A percentile compares a stretch with the other conserved stretches of the same genome.
Conservation (phyloP, 495 filamentous ascomycete species). For the Neurospora cerealis region DNA sequence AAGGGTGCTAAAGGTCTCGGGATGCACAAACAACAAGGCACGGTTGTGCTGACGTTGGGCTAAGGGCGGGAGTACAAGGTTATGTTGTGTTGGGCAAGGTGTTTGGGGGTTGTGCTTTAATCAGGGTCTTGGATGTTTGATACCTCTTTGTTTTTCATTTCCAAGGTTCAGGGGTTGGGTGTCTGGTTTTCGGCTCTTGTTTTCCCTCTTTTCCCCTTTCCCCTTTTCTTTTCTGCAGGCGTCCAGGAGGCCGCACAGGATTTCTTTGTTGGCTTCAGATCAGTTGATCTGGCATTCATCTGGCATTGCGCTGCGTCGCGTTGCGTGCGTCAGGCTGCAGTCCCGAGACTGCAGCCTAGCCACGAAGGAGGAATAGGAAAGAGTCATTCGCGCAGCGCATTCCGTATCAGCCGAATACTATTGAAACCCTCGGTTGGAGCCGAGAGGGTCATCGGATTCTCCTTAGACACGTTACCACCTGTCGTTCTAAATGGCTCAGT, state of each 20-base stretch:
- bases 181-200: not conserved
- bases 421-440: not conserved
- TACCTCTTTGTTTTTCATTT: not conserved
- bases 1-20: not conserved
- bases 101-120: not conserved
- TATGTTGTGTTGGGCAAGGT: not conserved
- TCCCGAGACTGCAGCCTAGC: not conserved
- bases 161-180: not conserved
- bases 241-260: not conserved
- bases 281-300: not conserved
- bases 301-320: not conserved
- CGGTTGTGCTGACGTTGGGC: not conserved
- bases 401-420: not conserved
- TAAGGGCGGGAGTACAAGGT: not conserved
- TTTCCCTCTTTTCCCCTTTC: not conserved
- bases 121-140: not conserved
- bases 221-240: not conserved
- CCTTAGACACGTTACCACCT: not conserved
- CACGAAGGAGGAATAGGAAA: not conserved
- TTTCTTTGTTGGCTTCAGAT: not conserved
- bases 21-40: not conserved
- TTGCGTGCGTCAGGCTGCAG: not conserved
- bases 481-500: not conserved
- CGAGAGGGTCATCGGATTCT: not conserved
- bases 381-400: not conserved